A percentile compares a stretch with the other conserved stretches of the same genome.
These are phyloP conservation scores for Neurospora sp. DNA, from an alignment of 495 filamentous ascomycete genomes.

Conservation along the genomic window DNA sequence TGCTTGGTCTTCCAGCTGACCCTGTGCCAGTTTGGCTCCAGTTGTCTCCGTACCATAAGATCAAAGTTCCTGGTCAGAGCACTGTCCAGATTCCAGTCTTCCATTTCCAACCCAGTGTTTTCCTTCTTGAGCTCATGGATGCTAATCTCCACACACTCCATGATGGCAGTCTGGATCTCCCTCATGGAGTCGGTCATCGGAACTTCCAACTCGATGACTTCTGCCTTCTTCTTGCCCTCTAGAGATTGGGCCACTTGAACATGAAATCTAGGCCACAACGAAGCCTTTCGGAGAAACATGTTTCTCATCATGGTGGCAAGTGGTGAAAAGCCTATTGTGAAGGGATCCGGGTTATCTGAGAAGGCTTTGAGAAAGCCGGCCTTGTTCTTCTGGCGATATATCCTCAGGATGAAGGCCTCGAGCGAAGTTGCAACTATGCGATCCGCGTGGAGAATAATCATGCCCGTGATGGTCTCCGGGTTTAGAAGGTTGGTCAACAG, in stretches of 20 bases:
- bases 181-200: conserved; percentile 92
- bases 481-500: conserved; percentile 75
- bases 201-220: conserved; percentile 95
- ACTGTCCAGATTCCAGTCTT: conserved; percentile 94
- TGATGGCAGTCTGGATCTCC: conserved; percentile 84
- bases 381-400: conserved; percentile 91
- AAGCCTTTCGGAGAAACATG: conserved; percentile 77
- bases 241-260: conserved; percentile 77
- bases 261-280: conserved; percentile 93
- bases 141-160: conserved; percentile 93
- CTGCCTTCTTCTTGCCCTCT: conserved; percentile 85
- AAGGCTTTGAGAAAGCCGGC: conserved; percentile 91
- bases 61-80: conserved; percentile 91
- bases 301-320: conserved; percentile 88
- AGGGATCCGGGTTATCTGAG: conserved; percentile 88
- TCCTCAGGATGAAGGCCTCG: conserved; percentile 90
- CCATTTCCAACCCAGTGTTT: conserved; percentile 86
- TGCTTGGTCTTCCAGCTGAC: conserved; percentile 91
- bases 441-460: conserved; percentile 85
- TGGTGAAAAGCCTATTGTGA: conserved; percentile 81
- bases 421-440: conserved; percentile 76
- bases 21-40: conserved; percentile 95
- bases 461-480: conserved; percentile 75
- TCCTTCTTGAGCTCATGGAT: conserved; percentile 84
- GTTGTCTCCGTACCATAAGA: conserved; percentile 72